Base-by-base conservation (phyloP, 495 filamentous ascomycete species). In the Penicillium waksmanii region DNA sequence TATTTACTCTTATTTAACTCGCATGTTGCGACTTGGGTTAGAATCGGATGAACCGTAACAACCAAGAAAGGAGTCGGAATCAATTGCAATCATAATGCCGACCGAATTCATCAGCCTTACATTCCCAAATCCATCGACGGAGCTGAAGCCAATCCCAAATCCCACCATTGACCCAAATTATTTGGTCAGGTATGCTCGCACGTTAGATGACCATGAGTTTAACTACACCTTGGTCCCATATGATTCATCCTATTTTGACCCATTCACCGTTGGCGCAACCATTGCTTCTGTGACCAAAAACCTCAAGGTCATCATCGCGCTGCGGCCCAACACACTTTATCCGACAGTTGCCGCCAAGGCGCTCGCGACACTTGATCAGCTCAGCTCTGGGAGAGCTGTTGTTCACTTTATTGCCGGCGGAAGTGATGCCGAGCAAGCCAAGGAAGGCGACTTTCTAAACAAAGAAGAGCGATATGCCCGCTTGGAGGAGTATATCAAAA, bases 331-430 rank as follows among this genome's bases (percentile, higher is more conserved):
- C 64, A 84, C 81, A 0, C 60, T 83, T 2, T 82, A 82, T 52
- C 81, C 81, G 23, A 84, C 81, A 12, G 80, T 84, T 6, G 81
- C 81, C 2, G 81, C 81, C 50, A 84, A 83, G 60, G 75, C 79
- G n/a, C 74, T 84, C 7, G 79, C 81, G 27, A 84, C 81, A 1
- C 71, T 84, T 0, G 80, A 82, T 55, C 81, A 84, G 62, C 76
- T 84, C 15, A 76, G 75, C 60, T 54, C 51, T 12, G 81, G 81
- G 23, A 79, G 81, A 4, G 80, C 73, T 11, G 81, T 84, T 2
- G 81, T 84, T 49, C 81, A 84, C 58, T 82, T 83, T 56, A 83
- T 84, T 63, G 81, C 81, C 21, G 81, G 81, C 21, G 81, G 81
- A 43, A 80, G 71, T 53, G 81, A 84, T 53, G 74, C 63, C 4